phyloP scores from a whole-genome alignment of 2,329 filamentous ascomycete species.

The Colletotrichum horii region DNA sequence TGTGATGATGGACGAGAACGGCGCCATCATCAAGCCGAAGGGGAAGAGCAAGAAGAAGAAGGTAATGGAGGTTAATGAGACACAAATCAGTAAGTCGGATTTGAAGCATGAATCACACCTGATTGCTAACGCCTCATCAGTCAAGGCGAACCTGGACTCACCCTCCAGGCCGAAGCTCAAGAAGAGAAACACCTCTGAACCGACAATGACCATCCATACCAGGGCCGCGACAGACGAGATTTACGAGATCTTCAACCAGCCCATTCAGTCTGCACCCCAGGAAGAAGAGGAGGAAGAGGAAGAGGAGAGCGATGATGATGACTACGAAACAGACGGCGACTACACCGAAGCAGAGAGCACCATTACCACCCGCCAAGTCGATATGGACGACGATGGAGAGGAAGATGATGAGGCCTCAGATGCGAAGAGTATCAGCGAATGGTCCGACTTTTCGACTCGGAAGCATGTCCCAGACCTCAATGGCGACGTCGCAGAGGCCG shows the following conservation, averaged over 20 bases:
- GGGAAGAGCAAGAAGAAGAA: constrained; percentile 73
- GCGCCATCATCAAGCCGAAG: constrained; percentile 51
- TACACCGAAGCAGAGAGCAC: constrained; percentile 89
- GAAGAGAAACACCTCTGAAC: constrained; percentile 76
- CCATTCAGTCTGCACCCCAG: constrained; percentile 53
- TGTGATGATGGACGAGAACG: constrained; percentile 64
- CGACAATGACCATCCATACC: constrained; percentile 98
- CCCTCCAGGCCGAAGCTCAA: constrained; percentile 84
- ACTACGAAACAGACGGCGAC: constrained; percentile 74
- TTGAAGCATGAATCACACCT: neutral
- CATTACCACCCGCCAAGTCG: constrained; percentile 73
- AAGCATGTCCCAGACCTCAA: constrained; percentile 68
- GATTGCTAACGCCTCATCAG: constrained; percentile 50
- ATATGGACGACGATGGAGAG: constrained; percentile 45
- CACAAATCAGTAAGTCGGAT: constrained; percentile 80
- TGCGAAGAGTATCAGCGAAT: constrained; percentile 74
- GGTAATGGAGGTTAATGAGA: constrained; percentile 85
- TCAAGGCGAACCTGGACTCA: constrained; percentile 92
- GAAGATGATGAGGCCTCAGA: constrained; percentile 55
- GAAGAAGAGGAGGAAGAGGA: constrained; percentile 40
- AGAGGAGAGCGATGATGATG: constrained; percentile 64
- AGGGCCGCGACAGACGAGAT: constrained; percentile 96
- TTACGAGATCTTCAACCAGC: constrained; percentile 95
- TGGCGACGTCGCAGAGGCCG: constrained; percentile 34
- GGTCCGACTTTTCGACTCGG: constrained; percentile 84